Base-by-base conservation (phyloP, 1,139 yeast genomes). In the Nakaseomyces bracarensis region DNA sequence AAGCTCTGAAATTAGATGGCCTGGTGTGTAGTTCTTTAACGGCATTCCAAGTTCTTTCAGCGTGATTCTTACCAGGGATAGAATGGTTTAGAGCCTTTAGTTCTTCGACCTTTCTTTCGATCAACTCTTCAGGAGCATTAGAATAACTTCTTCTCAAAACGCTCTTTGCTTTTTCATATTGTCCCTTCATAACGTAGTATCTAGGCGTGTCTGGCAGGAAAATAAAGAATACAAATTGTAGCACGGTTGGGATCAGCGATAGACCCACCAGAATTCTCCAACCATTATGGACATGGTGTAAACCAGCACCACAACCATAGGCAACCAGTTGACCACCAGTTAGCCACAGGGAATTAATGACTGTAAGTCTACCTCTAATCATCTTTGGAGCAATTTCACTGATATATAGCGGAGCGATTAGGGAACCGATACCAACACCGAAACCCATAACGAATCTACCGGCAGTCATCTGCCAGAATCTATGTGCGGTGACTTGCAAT, bases 161-260 rank as follows among this genome's bases (percentile, higher is more conserved):
- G 13, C 64, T 60, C 42, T 73, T 72, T 20, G 97, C 97, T 50
- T 68, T 70, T 3, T 76, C 85, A 28, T 70, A 51, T 42, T 75
- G 69, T 42, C 84, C 82, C 48, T 75, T 74, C 70, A 82, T 77
- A 40, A 89, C 79, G 53, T 87, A 79, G 64, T 67, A 91, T 61
- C 98, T 75, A 43, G 98, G 97, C 11, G 97, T 87, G 58, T 91
- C 98, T 7, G 98, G 97, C 62, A 91, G 74, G 68, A 85, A 87
- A 60, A 78, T 65, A 61, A 91, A 89, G 43, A 85, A 71, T 15
- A 70, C 70, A 62, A 84, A 75, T 65, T 91, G 98, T 30, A 79
- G 46, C 21, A 75, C 80, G 3, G 96, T 85, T 7, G 98, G 97
- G 18, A 89, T 75, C 70, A 89, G 74, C 44, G 96, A 82, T 39